A percentile compares a stretch with the other conserved stretches of the same genome.
These are phyloP conservation scores for Fusarium sp. DNA, from an alignment of 2,329 filamentous ascomycete species.

Conservation along the genomic window DNA sequence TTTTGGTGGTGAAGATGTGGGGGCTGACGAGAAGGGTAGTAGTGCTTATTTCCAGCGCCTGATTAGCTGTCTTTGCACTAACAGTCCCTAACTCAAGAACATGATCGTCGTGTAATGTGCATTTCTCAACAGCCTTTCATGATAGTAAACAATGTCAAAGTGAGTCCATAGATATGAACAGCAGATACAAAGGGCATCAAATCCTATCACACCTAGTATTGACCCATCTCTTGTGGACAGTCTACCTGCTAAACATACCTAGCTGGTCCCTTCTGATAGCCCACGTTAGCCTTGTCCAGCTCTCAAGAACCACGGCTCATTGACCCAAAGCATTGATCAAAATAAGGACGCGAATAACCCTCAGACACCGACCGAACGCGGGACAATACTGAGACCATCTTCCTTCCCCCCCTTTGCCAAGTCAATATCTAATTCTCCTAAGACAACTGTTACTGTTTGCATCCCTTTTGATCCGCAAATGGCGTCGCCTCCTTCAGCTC, in stretches of 20 bases:
- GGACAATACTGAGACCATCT: not conserved
- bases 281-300: not conserved
- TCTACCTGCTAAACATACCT: not conserved
- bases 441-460: not conserved
- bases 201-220: accelerated
- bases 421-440: not conserved
- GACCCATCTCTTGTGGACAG: accelerated
- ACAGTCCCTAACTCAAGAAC: not conserved
- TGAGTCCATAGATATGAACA: not conserved
- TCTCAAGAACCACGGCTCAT: not conserved
- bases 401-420: not conserved
- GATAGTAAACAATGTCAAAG: not conserved
- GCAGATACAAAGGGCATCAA: too few species aligned
- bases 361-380: not conserved
- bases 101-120: not conserved
- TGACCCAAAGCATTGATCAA: not conserved
- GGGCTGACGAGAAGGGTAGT: not conserved
- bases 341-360: not conserved
- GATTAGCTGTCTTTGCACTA: not conserved
- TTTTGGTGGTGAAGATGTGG: not conserved
- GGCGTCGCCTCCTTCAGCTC: constrained; percentile 3
- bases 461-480: not conserved
- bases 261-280: not conserved
- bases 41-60: not conserved
- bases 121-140: not conserved